Percentiles rank a stretch among this genome's conserved stretches.
Evolutionary conservation across 2,329 filamentous ascomycete species (phyloP).

Genomic region (Exophiala aquamarina): DNA sequence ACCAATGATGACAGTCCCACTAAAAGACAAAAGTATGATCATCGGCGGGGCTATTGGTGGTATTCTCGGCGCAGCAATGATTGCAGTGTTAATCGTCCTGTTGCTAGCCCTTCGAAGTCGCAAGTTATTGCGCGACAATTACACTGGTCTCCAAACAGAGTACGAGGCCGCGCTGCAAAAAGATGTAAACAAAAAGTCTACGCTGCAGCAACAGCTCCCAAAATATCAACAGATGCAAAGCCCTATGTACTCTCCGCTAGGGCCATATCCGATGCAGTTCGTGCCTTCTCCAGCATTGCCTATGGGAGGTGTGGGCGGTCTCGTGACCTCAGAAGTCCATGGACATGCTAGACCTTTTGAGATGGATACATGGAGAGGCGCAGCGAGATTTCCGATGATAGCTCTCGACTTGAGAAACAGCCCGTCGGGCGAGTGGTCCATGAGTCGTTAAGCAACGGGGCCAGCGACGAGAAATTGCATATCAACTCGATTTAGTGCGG

Average conservation of each 20-base stretch:
- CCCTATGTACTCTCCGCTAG: neutral
- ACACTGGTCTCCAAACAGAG: conserved; percentile 2
- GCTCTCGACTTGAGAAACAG: no score
- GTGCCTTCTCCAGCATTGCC: conserved; percentile 2
- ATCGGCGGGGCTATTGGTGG: conserved; percentile 10
- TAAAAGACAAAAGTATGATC: conserved; percentile 2
- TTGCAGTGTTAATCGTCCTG: conserved; percentile 7
- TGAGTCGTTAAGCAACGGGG: no score
- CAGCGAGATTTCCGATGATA: conserved; percentile 1
- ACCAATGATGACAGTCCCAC: neutral
- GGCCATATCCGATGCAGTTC: neutral
- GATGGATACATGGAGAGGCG: conserved; percentile 7
- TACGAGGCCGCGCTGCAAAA: conserved; percentile 4
- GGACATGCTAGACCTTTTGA: conserved; percentile 1
- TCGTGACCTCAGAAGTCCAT: conserved; percentile 3
- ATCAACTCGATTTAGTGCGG: no score
- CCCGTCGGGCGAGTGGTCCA: no score
- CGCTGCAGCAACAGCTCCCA: conserved; percentile 15
- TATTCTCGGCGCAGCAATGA: conserved; percentile 10
- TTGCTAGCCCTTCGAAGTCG: conserved; percentile 5
- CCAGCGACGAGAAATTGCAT: no score
- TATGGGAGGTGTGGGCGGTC: neutral
- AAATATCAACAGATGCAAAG: conserved; percentile 9
- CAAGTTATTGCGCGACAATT: neutral
- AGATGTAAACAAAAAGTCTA: conserved; percentile 9